These are phyloP conservation scores for Neckera pumila DNA, from an alignment of 225 moss, liverwort and hornwort species.

Conservation along the genomic window DNA sequence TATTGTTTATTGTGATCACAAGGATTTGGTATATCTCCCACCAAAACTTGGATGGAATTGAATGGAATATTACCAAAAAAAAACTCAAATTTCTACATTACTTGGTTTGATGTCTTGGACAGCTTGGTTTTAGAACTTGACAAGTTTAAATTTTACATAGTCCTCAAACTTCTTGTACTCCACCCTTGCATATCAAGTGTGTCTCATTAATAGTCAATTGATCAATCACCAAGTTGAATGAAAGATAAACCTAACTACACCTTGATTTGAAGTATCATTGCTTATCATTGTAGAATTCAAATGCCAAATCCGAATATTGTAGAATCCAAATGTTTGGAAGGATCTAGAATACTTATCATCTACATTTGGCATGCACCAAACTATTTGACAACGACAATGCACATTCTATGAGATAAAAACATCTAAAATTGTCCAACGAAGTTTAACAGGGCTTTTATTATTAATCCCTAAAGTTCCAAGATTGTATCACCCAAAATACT, in stretches of 20 bases:
- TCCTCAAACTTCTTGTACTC: not conserved
- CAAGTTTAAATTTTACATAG: not conserved
- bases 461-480: accelerated
- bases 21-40: not conserved
- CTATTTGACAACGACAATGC: accelerated
- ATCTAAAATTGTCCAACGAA: not conserved
- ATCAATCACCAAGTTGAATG: not conserved
- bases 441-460: not conserved
- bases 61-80: not conserved
- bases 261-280: not conserved
- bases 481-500: not conserved
- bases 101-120: accelerated
- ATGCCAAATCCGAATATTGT: accelerated
- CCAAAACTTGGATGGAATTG: not conserved
- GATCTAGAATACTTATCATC: not conserved
- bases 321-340: not conserved
- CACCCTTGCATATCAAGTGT: not conserved
- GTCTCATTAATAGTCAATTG: not conserved
- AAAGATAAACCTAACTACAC: not conserved
- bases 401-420: accelerated
- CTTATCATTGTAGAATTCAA: not conserved
- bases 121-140: not conserved
- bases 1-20: accelerated
- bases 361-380: accelerated
- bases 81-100: not conserved